Evolutionary conservation across 2,329 filamentous ascomycete species (phyloP), one percentile per base, ranked within the genome.

Genomic region (Penicillium expansum): DNA sequence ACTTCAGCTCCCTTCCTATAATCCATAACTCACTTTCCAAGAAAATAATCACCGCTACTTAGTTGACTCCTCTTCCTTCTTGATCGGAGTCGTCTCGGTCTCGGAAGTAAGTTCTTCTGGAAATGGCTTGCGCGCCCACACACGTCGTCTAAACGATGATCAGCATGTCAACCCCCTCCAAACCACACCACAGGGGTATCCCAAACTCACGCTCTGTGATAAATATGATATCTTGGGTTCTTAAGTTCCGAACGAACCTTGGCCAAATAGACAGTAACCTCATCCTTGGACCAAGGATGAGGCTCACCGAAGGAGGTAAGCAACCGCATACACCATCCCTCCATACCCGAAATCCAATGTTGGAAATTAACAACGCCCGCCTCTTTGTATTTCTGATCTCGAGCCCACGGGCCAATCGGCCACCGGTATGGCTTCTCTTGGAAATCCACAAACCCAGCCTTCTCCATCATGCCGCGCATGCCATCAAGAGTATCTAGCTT

Each of bases 81-180:
- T 49, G 11, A 38, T 38, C 22, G 22, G 32, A 2, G 33, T 37
- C 32, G 8, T 37, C 16, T 38, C 33, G 20, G 32, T 11, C 16
- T n/a, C n/a, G n/a, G n/a, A n/a, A n/a, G 32, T 33, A 32, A 44
- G 10, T 10, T 52, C 38, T 14, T 29, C 38, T 1, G 39, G 49
- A 9, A 52, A 44, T 16, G 54, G 54, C 38, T 56, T 56, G 22
- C 48, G 48, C 11, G 54, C 48, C 54, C 54, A 56, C 16, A 56
- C 54, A 24, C 54, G 37, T 16, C 48, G 54, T 18, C 54, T 56
- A 30, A 22, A 20, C 16, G 16, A n/a, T 6, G 3, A 38, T 38
- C 20, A 38, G 22, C n/a, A 30, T 22, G 18, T 33, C 13, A 39
- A 14, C 4, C 5, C 30, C 13, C 3, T 2, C 11, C 33, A 49